These are phyloP conservation scores for Plantago rigida DNA, from an alignment of 305 asterid genomes.

Conservation along the genomic window DNA sequence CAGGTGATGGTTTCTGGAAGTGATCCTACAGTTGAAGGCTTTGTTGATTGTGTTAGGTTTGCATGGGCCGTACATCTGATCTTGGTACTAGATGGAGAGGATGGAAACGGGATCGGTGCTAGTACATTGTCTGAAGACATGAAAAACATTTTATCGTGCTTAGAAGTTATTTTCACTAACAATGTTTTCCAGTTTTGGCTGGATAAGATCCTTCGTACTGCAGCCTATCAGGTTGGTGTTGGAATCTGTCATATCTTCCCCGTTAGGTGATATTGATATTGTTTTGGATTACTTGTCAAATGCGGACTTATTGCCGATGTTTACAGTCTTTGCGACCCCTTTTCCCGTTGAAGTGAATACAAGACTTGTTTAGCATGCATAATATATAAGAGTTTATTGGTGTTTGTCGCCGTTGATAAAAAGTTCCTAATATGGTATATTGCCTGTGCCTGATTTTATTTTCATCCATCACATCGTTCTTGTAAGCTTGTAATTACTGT, in stretches of 20 bases:
- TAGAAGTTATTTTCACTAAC: conserved; percentile 67
- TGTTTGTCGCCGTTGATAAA: background rate
- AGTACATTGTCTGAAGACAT: conserved; percentile 42
- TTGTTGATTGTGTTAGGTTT: conserved; percentile 77
- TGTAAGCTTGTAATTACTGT: conserved; percentile 21
- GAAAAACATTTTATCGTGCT: conserved; percentile 49
- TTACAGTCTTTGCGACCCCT: background rate
- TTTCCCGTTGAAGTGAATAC: background rate
- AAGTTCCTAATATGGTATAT: background rate
- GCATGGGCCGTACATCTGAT: conserved; percentile 88
- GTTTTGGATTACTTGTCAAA: conserved; percentile 1
- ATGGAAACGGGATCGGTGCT: conserved; percentile 44
- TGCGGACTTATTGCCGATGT: background rate
- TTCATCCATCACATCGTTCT: conserved; percentile 21
- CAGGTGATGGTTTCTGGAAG: conserved; percentile 75
- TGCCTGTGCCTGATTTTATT: conserved; percentile 13
- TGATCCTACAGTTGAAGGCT: conserved; percentile 76
- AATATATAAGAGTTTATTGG: background rate
- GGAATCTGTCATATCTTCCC: background rate
- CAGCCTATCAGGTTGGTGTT: conserved; percentile 77
- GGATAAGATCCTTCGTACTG: conserved; percentile 66
- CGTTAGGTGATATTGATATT: background rate
- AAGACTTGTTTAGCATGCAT: background rate
- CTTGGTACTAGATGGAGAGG: conserved; percentile 60
- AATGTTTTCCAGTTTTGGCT: conserved; percentile 84